phyloP scores from a whole-genome alignment of 2,329 filamentous ascomycete species.

The Aspergillus melleus region DNA sequence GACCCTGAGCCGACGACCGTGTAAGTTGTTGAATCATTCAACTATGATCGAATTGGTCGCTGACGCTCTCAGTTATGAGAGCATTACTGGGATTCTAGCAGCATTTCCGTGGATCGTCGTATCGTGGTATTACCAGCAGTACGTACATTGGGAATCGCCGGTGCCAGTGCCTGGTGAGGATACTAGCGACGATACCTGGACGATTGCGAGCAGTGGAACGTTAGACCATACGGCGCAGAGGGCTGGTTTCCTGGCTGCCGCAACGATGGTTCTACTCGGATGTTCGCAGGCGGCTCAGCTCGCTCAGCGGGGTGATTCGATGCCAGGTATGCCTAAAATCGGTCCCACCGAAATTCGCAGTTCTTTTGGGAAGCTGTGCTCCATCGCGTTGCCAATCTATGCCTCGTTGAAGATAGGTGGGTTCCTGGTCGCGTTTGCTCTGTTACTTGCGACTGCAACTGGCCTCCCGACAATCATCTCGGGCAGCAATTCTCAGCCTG shows the following conservation, averaged over 20 bases:
- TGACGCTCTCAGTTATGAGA: constrained; percentile 41
- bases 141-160: constrained; percentile 17
- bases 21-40: constrained; percentile 1
- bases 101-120: constrained; percentile 37
- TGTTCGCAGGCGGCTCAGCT: constrained; percentile 24
- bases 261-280: constrained; percentile 34
- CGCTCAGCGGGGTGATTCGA: constrained; percentile 9
- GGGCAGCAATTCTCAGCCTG: constrained; percentile 9
- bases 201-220: constrained; percentile 9
- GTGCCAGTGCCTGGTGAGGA: constrained; percentile 11
- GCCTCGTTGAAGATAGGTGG: constrained; percentile 57
- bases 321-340: constrained; percentile 19
- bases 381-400: constrained; percentile 56
- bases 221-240: constrained; percentile 24
- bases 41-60: background rate
- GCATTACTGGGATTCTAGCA: constrained; percentile 50
- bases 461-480: constrained; percentile 39
- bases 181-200: constrained; percentile 6
- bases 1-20: background rate
- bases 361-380: constrained; percentile 37
- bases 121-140: constrained; percentile 37
- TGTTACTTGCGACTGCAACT: constrained; percentile 50
- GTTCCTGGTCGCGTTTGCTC: constrained; percentile 52
- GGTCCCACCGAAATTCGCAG: constrained; percentile 15
- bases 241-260: constrained; percentile 29